A percentile compares a stretch with the other conserved stretches of the same genome.
phyloP scores from a whole-genome alignment of 2,329 filamentous ascomycete species.

The Epicoccum nigrum region DNA sequence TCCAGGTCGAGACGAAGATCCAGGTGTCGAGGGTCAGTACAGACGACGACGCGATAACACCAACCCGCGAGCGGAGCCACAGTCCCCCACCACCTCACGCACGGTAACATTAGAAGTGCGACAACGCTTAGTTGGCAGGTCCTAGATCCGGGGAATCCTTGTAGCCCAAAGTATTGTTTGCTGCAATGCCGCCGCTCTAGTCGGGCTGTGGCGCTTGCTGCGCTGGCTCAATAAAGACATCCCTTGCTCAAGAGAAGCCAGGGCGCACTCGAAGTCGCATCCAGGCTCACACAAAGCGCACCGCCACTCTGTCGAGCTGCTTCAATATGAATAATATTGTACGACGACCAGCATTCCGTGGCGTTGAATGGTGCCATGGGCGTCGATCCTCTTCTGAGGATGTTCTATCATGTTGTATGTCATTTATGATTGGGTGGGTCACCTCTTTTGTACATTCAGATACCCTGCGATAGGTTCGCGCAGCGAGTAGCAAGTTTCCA shows the following conservation, averaged over 20 bases:
- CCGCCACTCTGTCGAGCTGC: too few relatives aligned
- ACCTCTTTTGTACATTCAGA: slow-evolving; percentile 1
- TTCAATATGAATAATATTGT: slow-evolving; percentile 1
- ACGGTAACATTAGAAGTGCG: background rate
- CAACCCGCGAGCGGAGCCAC: background rate
- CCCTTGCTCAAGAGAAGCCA: slow-evolving; percentile 1
- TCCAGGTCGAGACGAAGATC: slow-evolving; percentile 38
- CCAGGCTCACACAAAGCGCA: background rate
- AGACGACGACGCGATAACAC: slow-evolving; percentile 6
- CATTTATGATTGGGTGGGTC: slow-evolving; percentile 5
- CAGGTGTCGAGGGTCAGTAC: slow-evolving; percentile 5
- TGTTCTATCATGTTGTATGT: background rate
- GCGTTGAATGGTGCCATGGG: slow-evolving; percentile 5
- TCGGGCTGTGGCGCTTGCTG: background rate
- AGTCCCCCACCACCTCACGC: background rate
- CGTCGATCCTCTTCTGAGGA: background rate
- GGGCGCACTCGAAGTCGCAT: background rate
- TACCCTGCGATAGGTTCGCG: slow-evolving; percentile 4
- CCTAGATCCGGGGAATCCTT: background rate
- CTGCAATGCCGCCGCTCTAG: background rate
- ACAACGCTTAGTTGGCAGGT: background rate
- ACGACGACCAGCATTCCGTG: slow-evolving; percentile 9
- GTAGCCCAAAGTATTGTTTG: background rate
- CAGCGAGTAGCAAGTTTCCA: background rate
- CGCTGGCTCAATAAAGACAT: background rate